Conservation (phyloP, 805 yeast genomes). For the Yamadazyma laniorum region DNA sequence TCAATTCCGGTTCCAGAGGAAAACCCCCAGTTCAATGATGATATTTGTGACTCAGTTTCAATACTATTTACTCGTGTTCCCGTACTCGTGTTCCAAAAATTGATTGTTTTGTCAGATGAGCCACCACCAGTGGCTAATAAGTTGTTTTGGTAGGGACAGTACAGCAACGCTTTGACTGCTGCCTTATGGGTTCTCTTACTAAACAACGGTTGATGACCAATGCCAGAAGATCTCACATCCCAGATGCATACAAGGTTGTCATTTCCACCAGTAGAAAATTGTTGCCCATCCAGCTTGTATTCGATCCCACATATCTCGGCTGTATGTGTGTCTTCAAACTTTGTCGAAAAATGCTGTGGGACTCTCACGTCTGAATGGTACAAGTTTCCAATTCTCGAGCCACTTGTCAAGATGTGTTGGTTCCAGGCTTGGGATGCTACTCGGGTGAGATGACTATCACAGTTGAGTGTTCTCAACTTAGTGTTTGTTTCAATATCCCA, state of each 20-base stretch:
- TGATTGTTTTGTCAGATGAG: conserved; percentile 80
- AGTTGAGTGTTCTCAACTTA: conserved; percentile 75
- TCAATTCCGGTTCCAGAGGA: conserved; percentile 72
- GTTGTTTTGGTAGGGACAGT: conserved; percentile 87
- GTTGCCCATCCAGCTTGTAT: conserved; percentile 81
- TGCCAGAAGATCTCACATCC: conserved; percentile 63
- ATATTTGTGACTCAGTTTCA: conserved; percentile 90
- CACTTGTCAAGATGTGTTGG: conserved; percentile 77
- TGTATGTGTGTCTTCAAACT: conserved; percentile 51
- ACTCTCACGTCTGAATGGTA: conserved; percentile 88
- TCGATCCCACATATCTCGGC: conserved; percentile 93
- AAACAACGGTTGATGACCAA: conserved; percentile 53
- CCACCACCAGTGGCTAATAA: conserved; percentile 98
- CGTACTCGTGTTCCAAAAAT: conserved; percentile 93
- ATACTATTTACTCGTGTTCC: conserved; percentile 84
- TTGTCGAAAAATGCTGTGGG: conserved; percentile 68
- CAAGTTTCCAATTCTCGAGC: conserved; percentile 80
- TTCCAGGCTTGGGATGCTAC: conserved; percentile 86
- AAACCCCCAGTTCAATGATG: conserved; percentile 91
- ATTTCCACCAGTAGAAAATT: conserved; percentile 89
- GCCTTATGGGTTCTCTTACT: conserved; percentile 81
- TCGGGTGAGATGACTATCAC: conserved; percentile 61
- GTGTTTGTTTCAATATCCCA: conserved; percentile 86
- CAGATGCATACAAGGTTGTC: conserved; percentile 91
- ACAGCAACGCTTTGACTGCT: conserved; percentile 91